Evolutionary conservation across 2,329 filamentous ascomycete genomes (phyloP).

Genomic region (Aspergillus neoniger): DNA sequence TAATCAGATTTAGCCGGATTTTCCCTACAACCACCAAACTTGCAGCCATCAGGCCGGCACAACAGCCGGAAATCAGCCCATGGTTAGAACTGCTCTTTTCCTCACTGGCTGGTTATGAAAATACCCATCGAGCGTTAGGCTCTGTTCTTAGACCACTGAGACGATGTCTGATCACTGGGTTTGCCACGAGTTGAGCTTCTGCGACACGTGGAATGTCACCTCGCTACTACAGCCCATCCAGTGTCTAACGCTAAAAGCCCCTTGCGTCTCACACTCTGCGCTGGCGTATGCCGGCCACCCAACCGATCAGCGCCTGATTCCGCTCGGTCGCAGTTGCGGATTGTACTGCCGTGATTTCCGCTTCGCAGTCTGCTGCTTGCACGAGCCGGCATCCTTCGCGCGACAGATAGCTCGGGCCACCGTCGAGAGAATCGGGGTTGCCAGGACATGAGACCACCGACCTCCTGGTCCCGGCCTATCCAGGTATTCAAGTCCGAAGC

Average conservation of each 20-base stretch:
- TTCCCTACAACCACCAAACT: background rate
- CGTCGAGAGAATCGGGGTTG: background rate
- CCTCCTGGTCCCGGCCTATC: background rate
- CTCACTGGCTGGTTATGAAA: background rate
- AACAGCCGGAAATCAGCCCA: background rate
- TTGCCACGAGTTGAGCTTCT: background rate
- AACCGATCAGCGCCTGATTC: background rate
- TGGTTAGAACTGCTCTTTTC: no score
- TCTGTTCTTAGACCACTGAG: background rate
- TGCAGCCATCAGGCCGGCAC: background rate
- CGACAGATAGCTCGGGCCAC: background rate
- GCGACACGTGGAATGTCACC: background rate
- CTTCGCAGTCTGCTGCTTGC: background rate
- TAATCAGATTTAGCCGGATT: background rate
- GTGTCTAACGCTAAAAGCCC: background rate
- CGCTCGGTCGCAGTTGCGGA: background rate
- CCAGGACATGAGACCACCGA: background rate
- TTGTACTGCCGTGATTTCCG: background rate
- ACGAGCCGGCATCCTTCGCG: background rate
- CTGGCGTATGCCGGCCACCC: background rate
- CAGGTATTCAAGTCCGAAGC: constrained; percentile 1
- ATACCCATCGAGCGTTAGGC: background rate
- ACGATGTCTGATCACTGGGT: background rate
- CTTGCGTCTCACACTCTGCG: background rate
- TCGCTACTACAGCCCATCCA: background rate